Evolutionary conservation across 495 filamentous ascomycete genomes (phyloP).

Genomic region (Diplogelasinospora grovesii): DNA sequence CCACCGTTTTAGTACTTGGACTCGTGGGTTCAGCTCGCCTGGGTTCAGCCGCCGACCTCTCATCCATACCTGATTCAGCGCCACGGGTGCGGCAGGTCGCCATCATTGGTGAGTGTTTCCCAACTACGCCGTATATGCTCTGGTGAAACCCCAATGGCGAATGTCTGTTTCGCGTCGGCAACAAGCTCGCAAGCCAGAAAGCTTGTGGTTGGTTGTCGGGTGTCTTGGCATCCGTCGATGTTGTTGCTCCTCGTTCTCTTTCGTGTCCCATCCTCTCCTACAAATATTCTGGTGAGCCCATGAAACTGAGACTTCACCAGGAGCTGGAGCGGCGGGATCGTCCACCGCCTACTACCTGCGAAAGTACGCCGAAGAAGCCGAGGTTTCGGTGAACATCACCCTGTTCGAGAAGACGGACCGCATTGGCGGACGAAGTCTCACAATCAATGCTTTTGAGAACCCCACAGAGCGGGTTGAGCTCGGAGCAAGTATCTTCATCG

Average conservation of each 20-base stretch:
- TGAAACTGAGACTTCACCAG: constrained; percentile 38
- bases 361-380: constrained; percentile 53
- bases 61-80: too few relatives aligned
- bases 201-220: neutral
- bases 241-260: neutral
- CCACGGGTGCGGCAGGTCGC: constrained; percentile 32
- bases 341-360: constrained; percentile 79
- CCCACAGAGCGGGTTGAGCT: constrained; percentile 70
- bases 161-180: too few relatives aligned
- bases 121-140: too few relatives aligned
- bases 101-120: constrained; percentile 41
- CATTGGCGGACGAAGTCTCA: constrained; percentile 84
- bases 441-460: constrained; percentile 72
- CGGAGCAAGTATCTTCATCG: constrained; percentile 87
- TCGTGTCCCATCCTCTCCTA: too few relatives aligned
- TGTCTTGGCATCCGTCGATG: neutral
- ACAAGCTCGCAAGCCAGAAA: too few relatives aligned
- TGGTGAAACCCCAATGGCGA: too few relatives aligned
- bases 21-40: too few relatives aligned
- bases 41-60: too few relatives aligned
- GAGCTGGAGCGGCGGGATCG: constrained; percentile 83
- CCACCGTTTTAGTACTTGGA: too few relatives aligned
- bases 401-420: constrained; percentile 77
- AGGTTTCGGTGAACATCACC: constrained; percentile 63
- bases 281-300: neutral